Evolutionary conservation across 495 filamentous ascomycete species (phyloP).

Genomic region (Podospora australis): DNA sequence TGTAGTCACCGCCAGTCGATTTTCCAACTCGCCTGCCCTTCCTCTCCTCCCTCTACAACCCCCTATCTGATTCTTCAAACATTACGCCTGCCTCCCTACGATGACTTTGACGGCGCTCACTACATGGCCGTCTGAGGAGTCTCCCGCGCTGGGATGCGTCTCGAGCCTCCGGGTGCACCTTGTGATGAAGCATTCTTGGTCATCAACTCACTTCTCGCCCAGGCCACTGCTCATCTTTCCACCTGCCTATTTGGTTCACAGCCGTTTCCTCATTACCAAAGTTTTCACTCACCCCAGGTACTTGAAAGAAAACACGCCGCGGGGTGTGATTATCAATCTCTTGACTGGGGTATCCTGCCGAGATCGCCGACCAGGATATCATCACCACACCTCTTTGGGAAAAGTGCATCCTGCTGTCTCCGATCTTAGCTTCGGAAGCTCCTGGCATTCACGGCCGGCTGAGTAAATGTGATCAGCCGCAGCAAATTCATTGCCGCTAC

Average conservation of each 20-base stretch:
- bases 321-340: slow-evolving; percentile 8
- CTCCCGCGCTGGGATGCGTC: no score
- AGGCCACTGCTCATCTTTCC: no score
- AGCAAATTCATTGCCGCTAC: neutral
- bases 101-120: no score
- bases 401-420: slow-evolving; percentile 5
- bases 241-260: neutral
- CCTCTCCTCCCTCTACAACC: neutral
- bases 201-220: no score
- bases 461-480: neutral
- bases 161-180: no score
- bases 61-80: no score
- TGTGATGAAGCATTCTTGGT: no score
- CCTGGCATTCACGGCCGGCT: neutral
- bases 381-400: slow-evolving; percentile 21
- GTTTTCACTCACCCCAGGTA: neutral
- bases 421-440: slow-evolving; percentile 28
- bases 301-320: neutral
- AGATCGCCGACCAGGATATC: slow-evolving; percentile 30
- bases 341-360: slow-evolving; percentile 11
- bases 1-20: neutral
- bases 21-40: neutral
- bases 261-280: no score
- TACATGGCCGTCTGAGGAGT: no score
- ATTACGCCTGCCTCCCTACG: no score